These are phyloP conservation scores for Ustulina deusta DNA, from an alignment of 2,329 filamentous ascomycete species.

Conservation along the genomic window DNA sequence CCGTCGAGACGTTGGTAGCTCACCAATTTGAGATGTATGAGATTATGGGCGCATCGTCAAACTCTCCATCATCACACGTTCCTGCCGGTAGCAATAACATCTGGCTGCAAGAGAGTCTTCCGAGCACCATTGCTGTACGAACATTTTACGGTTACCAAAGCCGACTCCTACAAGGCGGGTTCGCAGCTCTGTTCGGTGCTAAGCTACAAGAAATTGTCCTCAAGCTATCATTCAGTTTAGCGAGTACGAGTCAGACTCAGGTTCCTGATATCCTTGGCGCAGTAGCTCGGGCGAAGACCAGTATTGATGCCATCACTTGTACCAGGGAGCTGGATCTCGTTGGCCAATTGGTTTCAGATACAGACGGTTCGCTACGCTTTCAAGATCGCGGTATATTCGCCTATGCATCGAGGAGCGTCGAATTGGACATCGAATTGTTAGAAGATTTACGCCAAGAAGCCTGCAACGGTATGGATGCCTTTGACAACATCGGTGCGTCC, in stretches of 20 bases:
- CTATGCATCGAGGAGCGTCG: conserved; percentile 62
- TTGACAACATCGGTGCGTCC: conserved; percentile 55
- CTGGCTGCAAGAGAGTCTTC: conserved; percentile 52
- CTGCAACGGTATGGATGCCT: conserved; percentile 67
- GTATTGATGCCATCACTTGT: conserved; percentile 58
- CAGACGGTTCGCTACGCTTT: conserved; percentile 58
- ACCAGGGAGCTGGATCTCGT: conserved; percentile 63
- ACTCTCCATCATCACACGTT: conserved; percentile 47
- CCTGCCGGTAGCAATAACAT: conserved; percentile 50
- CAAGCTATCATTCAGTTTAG: conserved; percentile 63
- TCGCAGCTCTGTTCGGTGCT: conserved; percentile 62
- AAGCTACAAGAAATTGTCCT: conserved; percentile 66
- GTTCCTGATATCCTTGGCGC: conserved; percentile 61
- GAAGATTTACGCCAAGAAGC: conserved; percentile 66
- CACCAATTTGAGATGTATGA: conserved; percentile 67
- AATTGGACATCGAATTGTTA: conserved; percentile 65
- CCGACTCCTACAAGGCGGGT: conserved; percentile 63
- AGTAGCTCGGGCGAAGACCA: conserved; percentile 58
- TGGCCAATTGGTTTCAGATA: conserved; percentile 62
- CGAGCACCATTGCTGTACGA: conserved; percentile 63
- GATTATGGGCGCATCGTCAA: conserved; percentile 55
- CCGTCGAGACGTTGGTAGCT: conserved; percentile 64
- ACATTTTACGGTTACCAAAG: conserved; percentile 66
- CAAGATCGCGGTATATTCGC: conserved; percentile 64
- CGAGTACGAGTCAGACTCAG: conserved; percentile 55